Evolutionary conservation across 1,284 basidiomycete species (phyloP).

Genomic region (Trametes sp.): DNA sequence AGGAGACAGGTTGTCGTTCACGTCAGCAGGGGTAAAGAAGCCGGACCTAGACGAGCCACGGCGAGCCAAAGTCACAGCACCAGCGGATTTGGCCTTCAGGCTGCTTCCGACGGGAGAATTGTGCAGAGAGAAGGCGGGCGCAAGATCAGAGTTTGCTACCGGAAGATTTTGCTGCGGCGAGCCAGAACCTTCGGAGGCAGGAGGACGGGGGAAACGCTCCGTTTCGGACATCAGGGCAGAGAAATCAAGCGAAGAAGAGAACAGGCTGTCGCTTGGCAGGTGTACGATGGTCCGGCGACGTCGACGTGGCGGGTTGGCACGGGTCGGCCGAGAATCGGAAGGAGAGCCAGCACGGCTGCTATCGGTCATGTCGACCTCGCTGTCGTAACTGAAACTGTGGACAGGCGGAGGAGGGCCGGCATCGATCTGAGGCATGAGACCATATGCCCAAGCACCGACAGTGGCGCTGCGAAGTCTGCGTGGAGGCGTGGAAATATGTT

Average conservation of each 20-base stretch:
- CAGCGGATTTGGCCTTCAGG: not conserved
- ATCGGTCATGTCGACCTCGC: constrained; percentile 34
- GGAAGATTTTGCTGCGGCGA: constrained; percentile 14
- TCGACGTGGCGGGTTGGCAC: constrained; percentile 30
- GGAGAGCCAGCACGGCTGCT: constrained; percentile 29
- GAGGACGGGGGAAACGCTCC: constrained; percentile 21
- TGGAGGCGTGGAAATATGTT: constrained; percentile 43
- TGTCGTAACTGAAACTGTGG: constrained; percentile 27
- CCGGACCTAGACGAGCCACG: constrained; percentile 25
- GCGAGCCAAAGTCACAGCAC: constrained; percentile 14
- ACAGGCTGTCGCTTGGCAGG: constrained; percentile 43
- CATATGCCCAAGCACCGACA: constrained; percentile 28
- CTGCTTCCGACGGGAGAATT: constrained; percentile 7
- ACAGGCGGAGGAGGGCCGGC: constrained; percentile 28
- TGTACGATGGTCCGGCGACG: constrained; percentile 40
- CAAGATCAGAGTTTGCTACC: constrained; percentile 18
- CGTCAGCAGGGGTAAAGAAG: constrained; percentile 9
- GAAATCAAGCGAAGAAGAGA: constrained; percentile 46
- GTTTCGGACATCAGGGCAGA: constrained; percentile 38
- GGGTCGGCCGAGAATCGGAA: constrained; percentile 16
- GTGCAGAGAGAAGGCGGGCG: constrained; percentile 25
- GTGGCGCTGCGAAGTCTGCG: constrained; percentile 31
- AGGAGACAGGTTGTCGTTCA: constrained; percentile 4
- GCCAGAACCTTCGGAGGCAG: constrained; percentile 25
- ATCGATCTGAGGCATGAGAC: constrained; percentile 30